Conservation (phyloP, 2,329 filamentous ascomycete genomes). For the Dactylellina haptotyla region DNA sequence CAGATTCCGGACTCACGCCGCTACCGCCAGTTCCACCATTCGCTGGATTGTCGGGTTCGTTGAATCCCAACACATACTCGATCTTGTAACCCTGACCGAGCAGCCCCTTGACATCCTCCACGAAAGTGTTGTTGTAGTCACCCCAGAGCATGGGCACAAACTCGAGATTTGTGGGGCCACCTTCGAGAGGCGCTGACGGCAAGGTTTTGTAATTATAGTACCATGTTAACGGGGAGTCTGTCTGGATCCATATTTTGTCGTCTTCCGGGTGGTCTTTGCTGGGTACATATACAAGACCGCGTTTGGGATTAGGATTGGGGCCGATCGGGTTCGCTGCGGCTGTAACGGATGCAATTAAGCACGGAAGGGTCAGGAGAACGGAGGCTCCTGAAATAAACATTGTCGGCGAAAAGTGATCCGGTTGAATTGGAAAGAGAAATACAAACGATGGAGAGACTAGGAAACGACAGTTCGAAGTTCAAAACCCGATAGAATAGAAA, state of each 20-base stretch:
- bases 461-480: background rate
- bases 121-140: constrained; percentile 70
- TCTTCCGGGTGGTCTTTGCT: constrained; percentile 69
- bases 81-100: constrained; percentile 68
- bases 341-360: constrained; percentile 25
- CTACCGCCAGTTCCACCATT: constrained; percentile 69
- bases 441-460: background rate
- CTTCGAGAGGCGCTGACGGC: constrained; percentile 68
- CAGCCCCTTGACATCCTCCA: constrained; percentile 68
- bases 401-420: constrained; percentile 8
- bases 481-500: background rate
- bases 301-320: constrained; percentile 66
- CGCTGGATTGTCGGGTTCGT: constrained; percentile 74
- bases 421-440: too few species aligned
- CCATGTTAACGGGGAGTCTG: constrained; percentile 74
- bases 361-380: constrained; percentile 16
- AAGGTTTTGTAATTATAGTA: constrained; percentile 80
- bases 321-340: constrained; percentile 48
- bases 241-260: constrained; percentile 72
- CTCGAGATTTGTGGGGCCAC: constrained; percentile 70
- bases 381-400: constrained; percentile 22
- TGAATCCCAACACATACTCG: constrained; percentile 77
- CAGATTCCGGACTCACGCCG: constrained; percentile 69
- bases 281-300: constrained; percentile 76
- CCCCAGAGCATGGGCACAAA: constrained; percentile 88